Conservation (phyloP, 768 basidiomycete genomes). For the Podaxis mareebaensis region DNA sequence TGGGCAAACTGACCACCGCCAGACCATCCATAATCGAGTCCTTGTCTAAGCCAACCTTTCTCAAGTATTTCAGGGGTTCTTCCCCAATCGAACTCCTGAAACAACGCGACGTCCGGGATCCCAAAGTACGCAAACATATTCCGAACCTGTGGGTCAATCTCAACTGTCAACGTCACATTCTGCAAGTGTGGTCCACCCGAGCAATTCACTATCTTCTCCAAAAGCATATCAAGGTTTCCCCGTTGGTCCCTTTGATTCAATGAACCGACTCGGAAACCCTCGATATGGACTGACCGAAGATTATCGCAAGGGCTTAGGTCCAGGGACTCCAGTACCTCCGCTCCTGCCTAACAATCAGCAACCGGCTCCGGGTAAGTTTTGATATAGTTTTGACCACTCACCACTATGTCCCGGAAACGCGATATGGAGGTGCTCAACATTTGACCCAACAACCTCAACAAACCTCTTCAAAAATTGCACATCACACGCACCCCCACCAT, state of each 20-base stretch:
- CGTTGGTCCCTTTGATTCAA: neutral
- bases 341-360: neutral
- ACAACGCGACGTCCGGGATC: neutral
- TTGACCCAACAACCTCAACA: neutral
- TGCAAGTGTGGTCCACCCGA: neutral
- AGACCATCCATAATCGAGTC: neutral
- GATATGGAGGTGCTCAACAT: neutral
- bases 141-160: neutral
- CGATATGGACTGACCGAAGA: slow-evolving; percentile 2
- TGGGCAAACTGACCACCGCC: neutral
- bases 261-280: slow-evolving; percentile 6
- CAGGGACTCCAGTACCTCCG: neutral
- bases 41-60: neutral
- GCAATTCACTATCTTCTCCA: neutral
- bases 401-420: neutral
- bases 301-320: neutral
- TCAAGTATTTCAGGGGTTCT: neutral
- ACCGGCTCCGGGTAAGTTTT: neutral
- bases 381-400: neutral
- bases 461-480: slow-evolving; percentile 1
- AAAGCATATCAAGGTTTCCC: neutral
- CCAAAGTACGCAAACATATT: slow-evolving; percentile 6
- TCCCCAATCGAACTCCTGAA: slow-evolving; percentile 2
- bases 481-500: neutral
- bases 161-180: neutral